Evolutionary conservation across 768 basidiomycete genomes (phyloP).

Genomic region (Filobasidium wieringae): DNA sequence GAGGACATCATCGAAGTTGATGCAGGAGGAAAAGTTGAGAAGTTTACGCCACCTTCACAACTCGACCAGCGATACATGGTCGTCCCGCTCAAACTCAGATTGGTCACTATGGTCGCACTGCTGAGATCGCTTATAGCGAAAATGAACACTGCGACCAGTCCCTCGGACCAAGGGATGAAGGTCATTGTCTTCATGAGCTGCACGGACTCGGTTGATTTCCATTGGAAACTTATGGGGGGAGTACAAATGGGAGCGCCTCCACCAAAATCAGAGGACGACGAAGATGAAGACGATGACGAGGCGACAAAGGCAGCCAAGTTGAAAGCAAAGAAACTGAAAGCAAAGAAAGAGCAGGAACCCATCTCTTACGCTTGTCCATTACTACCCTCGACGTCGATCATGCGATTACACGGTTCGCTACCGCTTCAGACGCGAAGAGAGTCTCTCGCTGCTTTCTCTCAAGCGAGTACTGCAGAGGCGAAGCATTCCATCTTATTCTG

Average conservation of each 20-base stretch:
- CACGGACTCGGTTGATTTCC: constrained; percentile 95
- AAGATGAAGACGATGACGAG: constrained; percentile 26
- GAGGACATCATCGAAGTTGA: constrained; percentile 23
- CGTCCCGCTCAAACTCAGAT: constrained; percentile 82
- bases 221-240: constrained; percentile 72
- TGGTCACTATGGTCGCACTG: constrained; percentile 78
- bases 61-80: constrained; percentile 80
- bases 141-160: constrained; percentile 38
- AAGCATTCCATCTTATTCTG: constrained; percentile 68
- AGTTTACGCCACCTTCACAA: constrained; percentile 88
- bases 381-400: constrained; percentile 68
- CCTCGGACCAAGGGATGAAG: constrained; percentile 30
- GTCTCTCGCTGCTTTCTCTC: constrained; percentile 72
- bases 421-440: constrained; percentile 66
- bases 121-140: constrained; percentile 67
- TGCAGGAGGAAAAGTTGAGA: constrained; percentile 31
- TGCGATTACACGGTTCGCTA: constrained; percentile 85
- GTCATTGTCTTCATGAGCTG: constrained; percentile 92
- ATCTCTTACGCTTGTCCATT: constrained; percentile 59
- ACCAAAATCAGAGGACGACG: constrained; percentile 16
- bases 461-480: constrained; percentile 17
- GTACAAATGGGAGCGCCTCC: constrained; percentile 51
- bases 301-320: constrained; percentile 35
- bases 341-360: constrained; percentile 29
- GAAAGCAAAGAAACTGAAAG: constrained; percentile 33